phyloP scores from a whole-genome alignment of 148 eudicot genomes.

The Vaccinium myrtillus region DNA sequence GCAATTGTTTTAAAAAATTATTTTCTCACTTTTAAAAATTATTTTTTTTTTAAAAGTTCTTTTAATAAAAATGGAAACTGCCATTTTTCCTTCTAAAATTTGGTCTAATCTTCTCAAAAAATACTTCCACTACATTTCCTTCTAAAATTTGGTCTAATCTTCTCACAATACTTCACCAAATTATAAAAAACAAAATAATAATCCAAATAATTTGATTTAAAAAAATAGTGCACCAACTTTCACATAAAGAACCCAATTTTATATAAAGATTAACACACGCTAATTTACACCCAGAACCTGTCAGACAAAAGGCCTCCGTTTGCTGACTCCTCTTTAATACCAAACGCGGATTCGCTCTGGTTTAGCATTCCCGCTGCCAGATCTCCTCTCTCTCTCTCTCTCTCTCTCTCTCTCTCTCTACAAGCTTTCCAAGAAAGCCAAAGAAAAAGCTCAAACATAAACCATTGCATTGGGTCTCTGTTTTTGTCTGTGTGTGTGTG shows the following conservation, averaged over 20 bases:
- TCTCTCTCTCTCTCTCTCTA: slow-evolving; percentile 14
- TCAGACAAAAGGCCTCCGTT: slow-evolving; percentile 9
- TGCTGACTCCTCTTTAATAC: slow-evolving; percentile 19
- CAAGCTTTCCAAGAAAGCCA: slow-evolving; percentile 18
- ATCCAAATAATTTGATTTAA: too few relatives aligned
- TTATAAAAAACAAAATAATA: too few relatives aligned
- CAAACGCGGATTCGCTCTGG: slow-evolving; percentile 20
- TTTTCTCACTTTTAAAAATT: too few relatives aligned
- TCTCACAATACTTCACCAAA: too few relatives aligned
- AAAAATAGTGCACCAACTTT: neutral
- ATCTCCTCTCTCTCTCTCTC: slow-evolving; percentile 12
- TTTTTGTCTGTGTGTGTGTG: neutral
- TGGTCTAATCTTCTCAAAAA: too few relatives aligned
- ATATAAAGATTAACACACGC: neutral
- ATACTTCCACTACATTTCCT: too few relatives aligned
- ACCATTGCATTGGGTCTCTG: neutral
- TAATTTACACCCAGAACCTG: neutral
- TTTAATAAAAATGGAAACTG: too few relatives aligned
- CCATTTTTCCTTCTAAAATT: too few relatives aligned
- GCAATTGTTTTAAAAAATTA: too few relatives aligned
- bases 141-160: too few relatives aligned
- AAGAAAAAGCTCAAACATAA: neutral
- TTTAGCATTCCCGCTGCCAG: slow-evolving; percentile 7
- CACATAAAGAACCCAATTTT: too few relatives aligned
- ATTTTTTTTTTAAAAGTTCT: too few relatives aligned